These are phyloP conservation scores for Teunomyces kruisii DNA, from an alignment of 805 yeast species.

Conservation along the genomic window DNA sequence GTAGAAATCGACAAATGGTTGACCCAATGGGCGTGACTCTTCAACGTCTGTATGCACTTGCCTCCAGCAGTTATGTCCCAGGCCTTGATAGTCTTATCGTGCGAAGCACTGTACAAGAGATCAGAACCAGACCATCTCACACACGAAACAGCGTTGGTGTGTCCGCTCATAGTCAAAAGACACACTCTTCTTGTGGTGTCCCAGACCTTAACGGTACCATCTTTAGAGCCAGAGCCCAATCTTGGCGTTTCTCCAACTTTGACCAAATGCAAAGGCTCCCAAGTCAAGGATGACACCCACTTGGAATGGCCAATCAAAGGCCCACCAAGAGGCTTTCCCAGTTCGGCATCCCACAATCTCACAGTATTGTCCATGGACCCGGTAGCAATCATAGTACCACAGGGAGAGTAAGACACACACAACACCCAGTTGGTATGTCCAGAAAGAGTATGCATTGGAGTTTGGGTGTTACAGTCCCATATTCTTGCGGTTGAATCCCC, in stretches of 20 bases:
- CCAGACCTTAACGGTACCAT: slow-evolving; percentile 88
- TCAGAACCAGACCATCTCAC: slow-evolving; percentile 97
- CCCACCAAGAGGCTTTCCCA: slow-evolving; percentile 73
- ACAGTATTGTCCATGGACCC: slow-evolving; percentile 94
- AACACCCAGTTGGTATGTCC: slow-evolving; percentile 96
- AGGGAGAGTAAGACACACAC: slow-evolving; percentile 89
- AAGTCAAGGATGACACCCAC: slow-evolving; percentile 84
- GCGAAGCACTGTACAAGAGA: slow-evolving; percentile 83
- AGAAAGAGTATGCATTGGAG: slow-evolving; percentile 73
- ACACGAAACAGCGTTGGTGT: slow-evolving; percentile 84
- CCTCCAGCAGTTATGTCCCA: slow-evolving; percentile 84
- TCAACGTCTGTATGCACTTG: slow-evolving; percentile 71
- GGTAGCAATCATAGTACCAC: slow-evolving; percentile 87
- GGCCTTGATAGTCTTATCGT: slow-evolving; percentile 88
- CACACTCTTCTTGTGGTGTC: slow-evolving; percentile 71
- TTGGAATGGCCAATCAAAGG: slow-evolving; percentile 80
- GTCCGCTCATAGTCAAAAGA: slow-evolving; percentile 76
- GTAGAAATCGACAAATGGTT: slow-evolving; percentile 91
- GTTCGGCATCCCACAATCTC: slow-evolving; percentile 78
- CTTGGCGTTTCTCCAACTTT: slow-evolving; percentile 64
- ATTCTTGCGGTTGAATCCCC: slow-evolving; percentile 95
- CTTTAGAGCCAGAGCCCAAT: slow-evolving; percentile 86
- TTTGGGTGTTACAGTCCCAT: slow-evolving; percentile 96
- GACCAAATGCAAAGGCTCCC: slow-evolving; percentile 92
- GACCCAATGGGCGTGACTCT: slow-evolving; percentile 97